Conservation (phyloP, 306 rosid species). For the Bauhinia variegata region DNA sequence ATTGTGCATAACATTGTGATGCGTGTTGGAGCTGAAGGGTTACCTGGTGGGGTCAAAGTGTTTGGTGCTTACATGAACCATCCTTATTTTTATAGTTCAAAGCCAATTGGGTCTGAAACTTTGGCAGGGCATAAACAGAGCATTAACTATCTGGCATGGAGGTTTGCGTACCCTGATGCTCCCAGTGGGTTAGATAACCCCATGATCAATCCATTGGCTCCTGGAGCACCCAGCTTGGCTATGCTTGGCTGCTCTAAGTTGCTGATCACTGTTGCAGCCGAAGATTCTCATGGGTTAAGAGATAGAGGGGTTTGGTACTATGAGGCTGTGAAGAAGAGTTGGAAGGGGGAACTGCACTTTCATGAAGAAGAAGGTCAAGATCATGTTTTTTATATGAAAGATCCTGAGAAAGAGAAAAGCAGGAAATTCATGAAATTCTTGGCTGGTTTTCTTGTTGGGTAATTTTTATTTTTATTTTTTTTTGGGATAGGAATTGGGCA, state of each 20-base stretch:
- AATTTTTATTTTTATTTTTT: too few species aligned
- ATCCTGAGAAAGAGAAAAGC: not conserved
- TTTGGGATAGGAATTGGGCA: too few species aligned
- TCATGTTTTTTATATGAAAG: conserved; percentile 6
- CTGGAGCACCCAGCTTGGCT: not conserved
- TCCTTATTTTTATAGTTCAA: conserved; percentile 42
- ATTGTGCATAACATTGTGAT: not conserved
- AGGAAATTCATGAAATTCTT: conserved; percentile 19
- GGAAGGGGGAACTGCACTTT: conserved; percentile 22
- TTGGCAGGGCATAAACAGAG: not conserved
- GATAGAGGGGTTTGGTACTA: not conserved
- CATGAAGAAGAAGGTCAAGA: conserved; percentile 12
- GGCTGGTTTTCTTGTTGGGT: not conserved
- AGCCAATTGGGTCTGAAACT: conserved; percentile 5
- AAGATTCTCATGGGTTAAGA: too few species aligned
- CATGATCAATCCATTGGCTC: not conserved
- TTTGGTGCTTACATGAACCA: too few species aligned
- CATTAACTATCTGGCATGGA: not conserved
- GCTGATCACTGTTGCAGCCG: not conserved
- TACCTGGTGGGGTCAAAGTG: too few species aligned
- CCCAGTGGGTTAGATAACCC: not conserved
- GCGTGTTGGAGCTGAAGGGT: too few species aligned
- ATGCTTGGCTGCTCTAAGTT: not conserved
- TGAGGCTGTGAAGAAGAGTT: conserved; percentile 9
- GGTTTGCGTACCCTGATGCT: not conserved